Evolutionary conservation across 805 yeast genomes (phyloP).

Genomic region (Zygotorulaspora sp.): DNA sequence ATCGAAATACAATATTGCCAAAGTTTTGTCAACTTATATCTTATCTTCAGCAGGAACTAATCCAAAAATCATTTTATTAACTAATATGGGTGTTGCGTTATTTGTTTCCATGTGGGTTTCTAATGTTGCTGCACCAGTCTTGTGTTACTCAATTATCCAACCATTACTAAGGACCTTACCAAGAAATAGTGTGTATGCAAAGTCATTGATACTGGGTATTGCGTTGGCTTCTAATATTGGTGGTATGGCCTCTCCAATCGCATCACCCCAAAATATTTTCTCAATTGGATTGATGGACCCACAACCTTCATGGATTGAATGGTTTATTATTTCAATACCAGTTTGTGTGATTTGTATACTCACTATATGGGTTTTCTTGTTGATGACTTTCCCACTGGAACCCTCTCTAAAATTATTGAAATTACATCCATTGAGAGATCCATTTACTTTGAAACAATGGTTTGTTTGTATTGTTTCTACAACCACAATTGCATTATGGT

Average conservation of each 20-base stretch:
- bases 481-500: conserved; percentile 81
- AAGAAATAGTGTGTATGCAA: conserved; percentile 68
- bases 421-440: conserved; percentile 54
- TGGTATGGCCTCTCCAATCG: conserved; percentile 96
- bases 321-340: conserved; percentile 89
- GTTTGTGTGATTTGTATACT: conserved; percentile 61
- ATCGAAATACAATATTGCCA: conserved; percentile 86
- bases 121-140: conserved; percentile 95
- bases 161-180: conserved; percentile 84
- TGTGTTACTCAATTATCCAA: conserved; percentile 85
- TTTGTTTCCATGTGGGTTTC: conserved; percentile 93
- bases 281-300: conserved; percentile 87
- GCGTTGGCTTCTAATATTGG: conserved; percentile 92
- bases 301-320: conserved; percentile 80
- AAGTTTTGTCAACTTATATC: conserved; percentile 74
- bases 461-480: conserved; percentile 65
- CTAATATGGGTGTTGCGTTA: conserved; percentile 82
- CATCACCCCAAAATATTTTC: conserved; percentile 93
- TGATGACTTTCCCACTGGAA: conserved; percentile 57
- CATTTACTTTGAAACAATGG: conserved; percentile 68
- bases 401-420: conserved; percentile 46
- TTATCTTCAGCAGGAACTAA: conserved; percentile 80
- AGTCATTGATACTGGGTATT: conserved; percentile 82
- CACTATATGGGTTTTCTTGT: conserved; percentile 66
- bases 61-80: conserved; percentile 69